Percentiles rank a stretch among this genome's conserved stretches.
Conservation (phyloP, 306 rosid species). For the Albizia julibrissin region DNA sequence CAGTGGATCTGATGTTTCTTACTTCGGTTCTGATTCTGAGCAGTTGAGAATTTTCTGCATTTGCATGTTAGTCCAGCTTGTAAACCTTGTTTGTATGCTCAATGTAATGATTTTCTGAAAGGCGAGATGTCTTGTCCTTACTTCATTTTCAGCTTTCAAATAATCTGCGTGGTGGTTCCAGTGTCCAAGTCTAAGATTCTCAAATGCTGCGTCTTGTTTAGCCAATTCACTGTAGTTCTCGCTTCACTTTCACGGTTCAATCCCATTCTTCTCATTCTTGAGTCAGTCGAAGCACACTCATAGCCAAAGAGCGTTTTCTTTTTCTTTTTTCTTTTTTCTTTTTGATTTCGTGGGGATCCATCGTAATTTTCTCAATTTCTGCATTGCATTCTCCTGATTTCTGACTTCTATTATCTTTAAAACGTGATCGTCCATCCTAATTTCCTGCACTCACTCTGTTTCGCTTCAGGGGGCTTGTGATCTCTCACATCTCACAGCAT, state of each 20-base stretch:
- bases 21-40: neutral
- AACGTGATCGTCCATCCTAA: conserved; percentile 1
- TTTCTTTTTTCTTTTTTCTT: too few species aligned
- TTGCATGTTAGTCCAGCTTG: conserved; percentile 4
- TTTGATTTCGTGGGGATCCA: neutral
- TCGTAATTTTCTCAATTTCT: neutral
- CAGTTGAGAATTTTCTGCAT: conserved; percentile 28
- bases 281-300: neutral
- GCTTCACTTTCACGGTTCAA: neutral
- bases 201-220: neutral
- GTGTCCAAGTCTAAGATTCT: neutral
- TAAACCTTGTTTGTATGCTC: conserved; percentile 9
- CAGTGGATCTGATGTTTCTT: conserved; percentile 39
- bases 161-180: neutral
- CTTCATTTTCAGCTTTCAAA: neutral
- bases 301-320: neutral
- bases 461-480: conserved; percentile 35
- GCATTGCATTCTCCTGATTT: conserved; percentile 11
- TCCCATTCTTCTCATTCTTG: neutral
- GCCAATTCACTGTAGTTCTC: neutral
- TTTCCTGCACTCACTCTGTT: neutral
- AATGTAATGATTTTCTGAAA: conserved; percentile 8
- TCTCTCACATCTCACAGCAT: conserved; percentile 21
- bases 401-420: neutral
- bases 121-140: neutral